These are phyloP conservation scores for Trypanosoma theileri DNA, from an alignment of 208 protist genomes.

Conservation along the genomic window DNA sequence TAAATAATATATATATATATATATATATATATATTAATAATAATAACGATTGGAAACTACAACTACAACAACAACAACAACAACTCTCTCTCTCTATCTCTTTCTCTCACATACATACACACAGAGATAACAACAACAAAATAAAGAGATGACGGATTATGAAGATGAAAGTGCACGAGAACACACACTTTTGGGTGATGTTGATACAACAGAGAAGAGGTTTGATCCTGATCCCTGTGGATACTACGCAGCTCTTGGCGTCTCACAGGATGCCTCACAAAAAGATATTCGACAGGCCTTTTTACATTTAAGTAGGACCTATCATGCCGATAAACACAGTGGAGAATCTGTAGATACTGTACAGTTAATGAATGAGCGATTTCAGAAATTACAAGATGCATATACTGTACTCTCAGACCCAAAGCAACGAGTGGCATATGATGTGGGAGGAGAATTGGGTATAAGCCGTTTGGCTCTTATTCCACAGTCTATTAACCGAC, in stretches of 20 bases:
- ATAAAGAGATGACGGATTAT: constrained; percentile 4
- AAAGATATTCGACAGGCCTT: constrained; percentile 77
- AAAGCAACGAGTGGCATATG: constrained; percentile 75
- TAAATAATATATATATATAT: no score
- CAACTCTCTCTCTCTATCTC: not conserved
- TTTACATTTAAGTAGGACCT: constrained; percentile 72
- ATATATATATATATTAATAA: not conserved
- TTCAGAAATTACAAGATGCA: constrained; percentile 77
- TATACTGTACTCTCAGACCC: constrained; percentile 79
- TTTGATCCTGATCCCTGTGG: constrained; percentile 47
- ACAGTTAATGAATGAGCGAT: constrained; percentile 74
- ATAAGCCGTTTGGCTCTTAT: constrained; percentile 59
- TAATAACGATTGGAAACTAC: not conserved
- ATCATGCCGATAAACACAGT: constrained; percentile 87
- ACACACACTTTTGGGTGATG: not conserved
- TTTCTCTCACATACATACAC: no score
- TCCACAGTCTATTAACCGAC: constrained; percentile 34
- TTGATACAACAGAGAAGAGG: not conserved
- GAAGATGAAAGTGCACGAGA: constrained; percentile 25
- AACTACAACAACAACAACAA: not conserved
- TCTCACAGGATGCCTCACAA: constrained; percentile 47
- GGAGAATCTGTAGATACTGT: constrained; percentile 38
- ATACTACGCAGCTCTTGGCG: constrained; percentile 79
- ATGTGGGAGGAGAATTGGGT: constrained; percentile 51
- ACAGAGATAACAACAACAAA: not conserved